Base-by-base conservation (phyloP, 2,329 filamentous ascomycete genomes). In the Talaromyces albobiverticillius region DNA sequence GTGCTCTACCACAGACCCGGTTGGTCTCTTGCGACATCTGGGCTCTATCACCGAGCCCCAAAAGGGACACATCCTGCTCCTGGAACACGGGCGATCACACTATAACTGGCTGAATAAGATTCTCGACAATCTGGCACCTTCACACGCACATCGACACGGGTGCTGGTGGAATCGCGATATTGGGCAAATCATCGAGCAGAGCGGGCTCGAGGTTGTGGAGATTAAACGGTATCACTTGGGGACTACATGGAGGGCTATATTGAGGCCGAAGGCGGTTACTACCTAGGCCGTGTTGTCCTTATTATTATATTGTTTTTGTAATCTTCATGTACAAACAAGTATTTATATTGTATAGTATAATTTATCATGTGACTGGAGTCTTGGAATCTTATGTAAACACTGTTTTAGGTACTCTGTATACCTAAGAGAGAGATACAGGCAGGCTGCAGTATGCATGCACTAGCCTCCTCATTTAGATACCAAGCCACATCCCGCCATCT, bases 81-180 rank as follows among this genome's bases (percentile, higher is more conserved):
- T 80, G 7, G 77, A 80, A 59, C 77, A 80, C 64, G 77, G 77
- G 14, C 67, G 75, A 29, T 76, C 76, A 23, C 57, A 74, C 54
- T 77, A 77, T 57, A 64, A 61, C 22, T 78, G 75, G 73, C 34
- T 79, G 58, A 79, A 80, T 63, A 62, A 64, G 4, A 66, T 78
- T 11, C 61, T 80, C 53, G 77, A 79, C 59, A 74, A 73, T 47
- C 62, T 75, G 53, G 77, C 77, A 2, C 67, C 74, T 4, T 67
- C 70, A 36, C 77, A 79, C 65, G 77, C 77, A 31, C 67, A 77
- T 58, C 67, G 71, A n/a, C 75, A 78, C 65, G 77, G 77, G 14
- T 80, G 77, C 62, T 80, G 77, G 77, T 79, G 74, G 71, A 80
- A 80, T 63, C 70, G 76, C 36, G 77, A 80, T 68, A 77, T 80